phyloP scores from a whole-genome alignment of 163 green algal genomes.

The Smithsoniella earleae region DNA sequence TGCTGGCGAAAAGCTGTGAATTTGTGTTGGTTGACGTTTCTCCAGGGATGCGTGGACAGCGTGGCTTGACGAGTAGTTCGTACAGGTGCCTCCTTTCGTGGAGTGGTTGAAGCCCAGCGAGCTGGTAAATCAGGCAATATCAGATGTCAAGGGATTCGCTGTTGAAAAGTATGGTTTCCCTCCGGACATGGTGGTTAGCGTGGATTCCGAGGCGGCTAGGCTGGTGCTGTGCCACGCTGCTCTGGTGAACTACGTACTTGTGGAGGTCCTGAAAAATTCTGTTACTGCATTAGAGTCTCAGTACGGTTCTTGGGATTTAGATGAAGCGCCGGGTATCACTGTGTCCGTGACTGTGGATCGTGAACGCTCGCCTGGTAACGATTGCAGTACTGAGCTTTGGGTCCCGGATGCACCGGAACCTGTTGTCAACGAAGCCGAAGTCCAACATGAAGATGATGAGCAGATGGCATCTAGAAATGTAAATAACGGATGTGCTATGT shows the following conservation, averaged over 20 bases:
- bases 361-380: too few species aligned
- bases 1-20: too few species aligned
- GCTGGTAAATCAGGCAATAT: background rate
- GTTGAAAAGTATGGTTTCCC: constrained; percentile 28
- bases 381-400: too few species aligned
- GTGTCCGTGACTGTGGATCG: too few species aligned
- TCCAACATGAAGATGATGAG: too few species aligned
- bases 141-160: constrained; percentile 14
- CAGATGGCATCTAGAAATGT: too few species aligned
- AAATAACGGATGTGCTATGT: too few species aligned
- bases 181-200: constrained; percentile 2
- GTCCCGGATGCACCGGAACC: too few species aligned
- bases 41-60: too few species aligned
- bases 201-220: too few species aligned
- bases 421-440: too few species aligned
- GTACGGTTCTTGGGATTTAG: constrained; percentile 40
- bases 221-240: background rate
- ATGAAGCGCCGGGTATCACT: constrained; percentile 37
- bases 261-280: constrained; percentile 14
- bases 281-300: constrained; percentile 30
- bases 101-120: background rate
- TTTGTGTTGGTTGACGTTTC: background rate
- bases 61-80: too few species aligned
- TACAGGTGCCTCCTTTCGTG: background rate
- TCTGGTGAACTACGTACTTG: background rate